These are phyloP conservation scores for Phylloporus gajari DNA, from an alignment of 1,284 basidiomycete species.

Conservation along the genomic window DNA sequence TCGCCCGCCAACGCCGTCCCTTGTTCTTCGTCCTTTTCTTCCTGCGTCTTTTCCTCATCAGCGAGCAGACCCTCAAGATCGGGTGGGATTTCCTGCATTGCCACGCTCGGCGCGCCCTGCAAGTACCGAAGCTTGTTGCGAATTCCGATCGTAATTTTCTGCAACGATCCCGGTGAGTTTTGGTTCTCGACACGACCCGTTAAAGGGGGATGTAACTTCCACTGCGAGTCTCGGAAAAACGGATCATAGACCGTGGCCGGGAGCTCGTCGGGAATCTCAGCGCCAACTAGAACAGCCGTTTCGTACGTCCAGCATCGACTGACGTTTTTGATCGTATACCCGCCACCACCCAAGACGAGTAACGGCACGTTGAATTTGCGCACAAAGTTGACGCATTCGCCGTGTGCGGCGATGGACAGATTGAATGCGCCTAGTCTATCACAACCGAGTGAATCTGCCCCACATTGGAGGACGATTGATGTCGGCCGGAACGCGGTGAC, in stretches of 20 bases:
- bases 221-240: conserved; percentile 92
- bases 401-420: conserved; percentile 97
- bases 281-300: conserved; percentile 91
- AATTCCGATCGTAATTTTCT: conserved; percentile 86
- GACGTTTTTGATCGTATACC: conserved; percentile 96
- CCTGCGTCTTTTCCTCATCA: conserved; percentile 77
- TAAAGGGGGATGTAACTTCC: conserved; percentile 92
- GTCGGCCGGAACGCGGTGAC: conserved; percentile 91
- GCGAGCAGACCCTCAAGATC: conserved; percentile 85
- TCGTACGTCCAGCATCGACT: conserved; percentile 99
- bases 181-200: conserved; percentile 93
- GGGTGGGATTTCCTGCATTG: conserved; percentile 96
- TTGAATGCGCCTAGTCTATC: conserved; percentile 98
- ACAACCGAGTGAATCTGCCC: conserved; percentile 95
- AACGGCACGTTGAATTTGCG: conserved; percentile 91
- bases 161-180: conserved; percentile 85
- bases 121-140: conserved; percentile 93
- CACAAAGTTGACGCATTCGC: conserved; percentile 97
- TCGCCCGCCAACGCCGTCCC: conserved; percentile 71
- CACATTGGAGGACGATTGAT: conserved; percentile 96
- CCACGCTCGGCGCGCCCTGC: conserved; percentile 94
- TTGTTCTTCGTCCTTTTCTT: conserved; percentile 77
- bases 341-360: conserved; percentile 92
- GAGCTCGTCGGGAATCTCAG: conserved; percentile 85
- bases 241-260: conserved; percentile 92